Evolutionary conservation across 345 rosid genomes (phyloP).

Genomic region (Brassica cretica): DNA sequence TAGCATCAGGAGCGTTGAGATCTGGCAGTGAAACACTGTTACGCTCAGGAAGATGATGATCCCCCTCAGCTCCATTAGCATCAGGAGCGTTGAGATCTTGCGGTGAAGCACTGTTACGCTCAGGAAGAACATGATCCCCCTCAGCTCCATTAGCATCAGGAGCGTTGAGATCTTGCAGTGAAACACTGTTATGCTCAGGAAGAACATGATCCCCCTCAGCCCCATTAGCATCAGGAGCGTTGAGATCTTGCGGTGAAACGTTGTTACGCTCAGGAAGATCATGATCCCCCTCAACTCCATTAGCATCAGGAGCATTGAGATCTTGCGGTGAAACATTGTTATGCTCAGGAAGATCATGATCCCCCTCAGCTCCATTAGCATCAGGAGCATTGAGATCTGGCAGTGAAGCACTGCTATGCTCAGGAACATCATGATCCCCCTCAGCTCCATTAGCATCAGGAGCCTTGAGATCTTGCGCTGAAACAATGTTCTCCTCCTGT

Average conservation of each 20-base stretch:
- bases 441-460: conserved; percentile 35
- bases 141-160: conserved; percentile 35
- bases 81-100: background rate
- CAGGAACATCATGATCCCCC: conserved; percentile 35
- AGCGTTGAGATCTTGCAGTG: conserved; percentile 15
- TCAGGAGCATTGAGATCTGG: conserved; percentile 26
- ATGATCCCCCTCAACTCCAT: conserved; percentile 36
- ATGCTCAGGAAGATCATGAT: conserved; percentile 32
- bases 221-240: conserved; percentile 33
- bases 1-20: background rate
- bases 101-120: no score
- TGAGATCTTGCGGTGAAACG: conserved; percentile 24
- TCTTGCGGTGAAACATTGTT: conserved; percentile 21
- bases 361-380: conserved; percentile 34
- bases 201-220: conserved; percentile 35
- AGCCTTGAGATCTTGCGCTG: conserved; percentile 8
- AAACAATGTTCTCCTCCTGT: conserved; percentile 25
- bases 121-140: background rate
- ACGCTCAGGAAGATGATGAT: no score
- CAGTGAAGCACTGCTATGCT: conserved; percentile 15
- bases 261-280: conserved; percentile 25
- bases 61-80: no score
- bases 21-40: conserved; percentile 5
- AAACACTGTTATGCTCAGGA: conserved; percentile 30
- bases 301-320: conserved; percentile 27